These are phyloP conservation scores for Lomentospora prolificans DNA, from an alignment of 2,329 filamentous ascomycete genomes.

Conservation along the genomic window DNA sequence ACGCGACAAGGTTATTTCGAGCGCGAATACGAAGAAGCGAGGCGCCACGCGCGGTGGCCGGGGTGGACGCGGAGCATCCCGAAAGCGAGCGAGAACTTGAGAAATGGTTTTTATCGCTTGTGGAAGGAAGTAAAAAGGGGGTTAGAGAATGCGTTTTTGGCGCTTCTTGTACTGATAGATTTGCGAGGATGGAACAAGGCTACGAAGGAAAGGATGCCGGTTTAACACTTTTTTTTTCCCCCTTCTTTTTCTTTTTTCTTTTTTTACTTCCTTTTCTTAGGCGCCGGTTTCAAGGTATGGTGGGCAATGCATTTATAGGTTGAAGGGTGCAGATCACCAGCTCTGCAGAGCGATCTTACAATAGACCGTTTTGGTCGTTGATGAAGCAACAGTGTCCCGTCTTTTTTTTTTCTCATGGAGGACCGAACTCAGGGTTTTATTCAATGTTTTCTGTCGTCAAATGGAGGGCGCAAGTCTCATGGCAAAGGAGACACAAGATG, in stretches of 20 bases:
- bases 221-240: background rate
- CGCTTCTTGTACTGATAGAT: background rate
- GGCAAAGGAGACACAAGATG: too few species aligned
- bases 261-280: background rate
- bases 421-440: too few species aligned
- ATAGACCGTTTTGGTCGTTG: too few species aligned
- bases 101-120: background rate
- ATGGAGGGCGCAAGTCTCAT: too few species aligned
- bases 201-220: background rate
- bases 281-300: too few species aligned
- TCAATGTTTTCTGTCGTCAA: too few species aligned
- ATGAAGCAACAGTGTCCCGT: too few species aligned
- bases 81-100: background rate
- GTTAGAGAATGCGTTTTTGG: background rate
- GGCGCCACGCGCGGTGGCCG: background rate
- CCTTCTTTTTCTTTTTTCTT: background rate
- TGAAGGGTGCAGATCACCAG: background rate
- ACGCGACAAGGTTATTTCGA: background rate
- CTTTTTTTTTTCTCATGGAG: too few species aligned
- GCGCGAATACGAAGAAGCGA: background rate
- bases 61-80: background rate
- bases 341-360: background rate
- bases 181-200: background rate
- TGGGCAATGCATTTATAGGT: background rate
- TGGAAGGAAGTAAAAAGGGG: background rate